Percentiles rank a stretch among this genome's conserved stretches.
These are phyloP conservation scores for Pascua guehoae DNA, from an alignment of 1,284 basidiomycete genomes.

Conservation along the genomic window DNA sequence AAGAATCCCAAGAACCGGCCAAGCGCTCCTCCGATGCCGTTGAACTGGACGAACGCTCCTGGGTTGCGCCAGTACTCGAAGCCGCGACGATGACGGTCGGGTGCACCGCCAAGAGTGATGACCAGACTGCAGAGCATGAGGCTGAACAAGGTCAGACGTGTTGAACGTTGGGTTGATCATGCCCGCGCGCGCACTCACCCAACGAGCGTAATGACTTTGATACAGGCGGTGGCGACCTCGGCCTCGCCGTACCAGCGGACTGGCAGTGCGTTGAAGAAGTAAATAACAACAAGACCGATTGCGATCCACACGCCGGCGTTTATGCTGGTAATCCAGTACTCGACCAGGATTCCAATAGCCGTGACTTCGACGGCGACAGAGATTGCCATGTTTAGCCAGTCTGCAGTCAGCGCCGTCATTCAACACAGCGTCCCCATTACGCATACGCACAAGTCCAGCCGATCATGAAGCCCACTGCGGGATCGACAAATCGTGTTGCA, in stretches of 20 bases:
- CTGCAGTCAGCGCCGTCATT: slow-evolving; percentile 1
- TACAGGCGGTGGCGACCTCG: slow-evolving; percentile 13
- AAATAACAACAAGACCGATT: slow-evolving; percentile 1
- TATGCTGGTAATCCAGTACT: slow-evolving; percentile 12
- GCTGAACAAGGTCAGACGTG: slow-evolving; percentile 25
- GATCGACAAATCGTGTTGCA: slow-evolving; percentile 15
- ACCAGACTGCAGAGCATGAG: slow-evolving; percentile 5
- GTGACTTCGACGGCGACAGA: slow-evolving; percentile 10
- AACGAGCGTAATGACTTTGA: slow-evolving; percentile 13
- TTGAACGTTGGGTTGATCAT: slow-evolving; percentile 67
- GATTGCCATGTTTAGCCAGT: slow-evolving; percentile 11
- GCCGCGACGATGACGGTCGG: slow-evolving; percentile 24
- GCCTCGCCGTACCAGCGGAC: slow-evolving; percentile 14
- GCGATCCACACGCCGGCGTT: slow-evolving; percentile 9
- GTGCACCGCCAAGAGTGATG: slow-evolving; percentile 28
- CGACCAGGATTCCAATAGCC: slow-evolving; percentile 7
- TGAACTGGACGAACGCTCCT: slow-evolving; percentile 18
- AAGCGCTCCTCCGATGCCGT: slow-evolving; percentile 5
- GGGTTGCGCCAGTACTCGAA: slow-evolving; percentile 35
- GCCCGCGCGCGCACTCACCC: background rate
- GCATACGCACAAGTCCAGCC: slow-evolving; percentile 11
- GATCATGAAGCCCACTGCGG: slow-evolving; percentile 14
- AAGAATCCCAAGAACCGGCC: slow-evolving; percentile 35
- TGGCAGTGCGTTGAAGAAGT: slow-evolving; percentile 10
- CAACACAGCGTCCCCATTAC: too few species aligned